phyloP scores from a whole-genome alignment of 129 eudicot genomes.

The Saussurea involucrata region DNA sequence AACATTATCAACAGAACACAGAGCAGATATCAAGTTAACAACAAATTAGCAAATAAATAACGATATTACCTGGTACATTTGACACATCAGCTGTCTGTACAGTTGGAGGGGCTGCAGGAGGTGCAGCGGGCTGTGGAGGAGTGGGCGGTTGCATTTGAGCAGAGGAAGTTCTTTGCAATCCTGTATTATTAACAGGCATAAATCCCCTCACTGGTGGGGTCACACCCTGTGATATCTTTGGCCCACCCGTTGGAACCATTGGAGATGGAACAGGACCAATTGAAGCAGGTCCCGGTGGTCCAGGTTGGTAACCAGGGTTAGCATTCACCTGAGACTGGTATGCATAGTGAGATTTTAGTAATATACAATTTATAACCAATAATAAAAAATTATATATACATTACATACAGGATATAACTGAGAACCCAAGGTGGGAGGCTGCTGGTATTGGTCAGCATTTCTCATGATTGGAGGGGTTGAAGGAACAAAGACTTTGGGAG shows the following conservation, averaged over 20 bases:
- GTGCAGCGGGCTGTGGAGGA: slow-evolving; percentile 55
- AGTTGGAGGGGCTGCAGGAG: slow-evolving; percentile 88
- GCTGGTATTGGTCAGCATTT: slow-evolving; percentile 78
- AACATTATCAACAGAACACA: not conserved
- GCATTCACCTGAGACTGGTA: slow-evolving; percentile 43
- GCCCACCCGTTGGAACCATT: slow-evolving; percentile 42
- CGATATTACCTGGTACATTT: slow-evolving; percentile 73
- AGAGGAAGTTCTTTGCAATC: slow-evolving; percentile 59
- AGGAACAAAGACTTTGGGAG: slow-evolving; percentile 69
- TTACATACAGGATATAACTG: slow-evolving; percentile 59
- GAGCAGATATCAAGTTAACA: not conserved
- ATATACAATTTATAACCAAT: not conserved
- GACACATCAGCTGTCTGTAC: slow-evolving; percentile 92
- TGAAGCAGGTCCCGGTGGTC: slow-evolving; percentile 51
- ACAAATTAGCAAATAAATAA: not conserved
- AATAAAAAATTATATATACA: not conserved
- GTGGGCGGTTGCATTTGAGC: slow-evolving; percentile 58
- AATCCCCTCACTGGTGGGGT: slow-evolving; percentile 54
- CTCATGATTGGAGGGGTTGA: slow-evolving; percentile 59
- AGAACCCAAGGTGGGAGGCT: slow-evolving; percentile 58
- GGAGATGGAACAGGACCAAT: slow-evolving; percentile 58
- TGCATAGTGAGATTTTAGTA: slow-evolving; percentile 8
- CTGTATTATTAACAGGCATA: slow-evolving; percentile 62
- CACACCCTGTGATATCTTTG: slow-evolving; percentile 58
- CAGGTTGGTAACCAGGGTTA: slow-evolving; percentile 61